Base-by-base conservation (phyloP, 306 rosid species). In the Prunus kanzakura region DNA sequence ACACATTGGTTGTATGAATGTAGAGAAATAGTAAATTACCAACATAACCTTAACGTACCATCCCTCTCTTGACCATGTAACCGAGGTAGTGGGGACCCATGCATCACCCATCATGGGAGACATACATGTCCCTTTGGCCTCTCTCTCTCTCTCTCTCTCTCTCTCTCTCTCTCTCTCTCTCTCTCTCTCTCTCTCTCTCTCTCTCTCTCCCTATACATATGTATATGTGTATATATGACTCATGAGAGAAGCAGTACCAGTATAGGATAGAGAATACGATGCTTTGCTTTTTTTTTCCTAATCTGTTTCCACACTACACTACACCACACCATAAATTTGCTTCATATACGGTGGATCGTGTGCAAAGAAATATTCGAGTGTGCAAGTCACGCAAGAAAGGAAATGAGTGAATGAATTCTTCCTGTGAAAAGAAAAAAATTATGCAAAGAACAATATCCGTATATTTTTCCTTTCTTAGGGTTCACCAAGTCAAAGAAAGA, bases 401-500 rank as follows among this genome's bases (percentile, higher is more conserved):
- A 77, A 29, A 45, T 54, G 57, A 18, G 60, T 25, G 67, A 62
- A 38, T 64, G 8, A 16, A 72, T 70, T 19, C 66, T 30, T 64
- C 23, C 16, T 35, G 14, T 45, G 23, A 29, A 49, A 64, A 51
- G 23, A 46, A 76, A 55, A 69, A 67, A 74, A 76, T 74, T 57
- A 87, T 81, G 57, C 46, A 76, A 79, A 74, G 89, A 84, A 88
- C 76, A 80, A 74, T 47, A 83, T 81, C 71, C 27, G 64, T 45
- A 76, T 38, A 74, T 58, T 50, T 75, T 70, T 63, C 61, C 49
- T 77, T 65, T 56, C 51, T 32, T 67, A 72, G 85, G 84, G 88
- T 67, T 86, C 78, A 67, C 76, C 56, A 87, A 93, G 97, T 93
- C 94, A 90, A 93, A 89, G 87, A 86, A 89, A 86, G 91, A 89